Percentiles rank a stretch among this genome's conserved stretches.
These are phyloP conservation scores for Septoria linicola DNA, from an alignment of 2,329 filamentous ascomycete genomes.

Conservation along the genomic window DNA sequence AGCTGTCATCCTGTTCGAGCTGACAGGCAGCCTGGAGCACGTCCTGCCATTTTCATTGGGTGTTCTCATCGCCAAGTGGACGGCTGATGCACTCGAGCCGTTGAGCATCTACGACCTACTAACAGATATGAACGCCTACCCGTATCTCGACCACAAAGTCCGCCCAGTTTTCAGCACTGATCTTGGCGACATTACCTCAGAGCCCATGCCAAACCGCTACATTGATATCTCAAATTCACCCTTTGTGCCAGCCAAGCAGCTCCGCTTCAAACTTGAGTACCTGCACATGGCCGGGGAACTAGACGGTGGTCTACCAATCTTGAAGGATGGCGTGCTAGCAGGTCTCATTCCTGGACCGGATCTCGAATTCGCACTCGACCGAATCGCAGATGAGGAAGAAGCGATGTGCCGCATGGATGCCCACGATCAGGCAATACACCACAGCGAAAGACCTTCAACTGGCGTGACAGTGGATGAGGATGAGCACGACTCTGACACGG, in stretches of 20 bases:
- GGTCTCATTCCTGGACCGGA: conserved; percentile 93
- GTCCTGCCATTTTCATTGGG: conserved; percentile 91
- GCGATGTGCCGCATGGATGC: conserved; percentile 80
- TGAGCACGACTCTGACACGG: conserved; percentile 17
- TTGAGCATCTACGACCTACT: conserved; percentile 93
- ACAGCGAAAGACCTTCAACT: conserved; percentile 10
- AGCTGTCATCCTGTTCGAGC: conserved; percentile 90
- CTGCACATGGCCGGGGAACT: conserved; percentile 84
- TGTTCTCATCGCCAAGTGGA: conserved; percentile 97
- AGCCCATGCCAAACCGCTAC: conserved; percentile 69
- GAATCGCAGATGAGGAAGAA: conserved; percentile 68
- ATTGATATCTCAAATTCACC: conserved; percentile 88
- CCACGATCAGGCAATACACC: conserved; percentile 51
- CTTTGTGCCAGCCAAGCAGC: conserved; percentile 70
- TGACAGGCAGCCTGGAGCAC: conserved; percentile 92
- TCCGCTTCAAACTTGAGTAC: conserved; percentile 77
- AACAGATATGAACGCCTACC: conserved; percentile 96
- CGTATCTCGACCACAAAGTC: conserved; percentile 94
- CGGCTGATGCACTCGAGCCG: conserved; percentile 90
- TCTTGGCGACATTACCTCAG: conserved; percentile 80
- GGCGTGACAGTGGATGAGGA: conserved; percentile 12
- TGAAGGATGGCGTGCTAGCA: conserved; percentile 75
- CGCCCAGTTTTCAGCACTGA: conserved; percentile 88
- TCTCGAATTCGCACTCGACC: conserved; percentile 87
- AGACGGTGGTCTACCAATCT: conserved; percentile 85